Base-by-base conservation (phyloP, 176 grass and related monocot species). In the Rhynchospora tenuis region DNA sequence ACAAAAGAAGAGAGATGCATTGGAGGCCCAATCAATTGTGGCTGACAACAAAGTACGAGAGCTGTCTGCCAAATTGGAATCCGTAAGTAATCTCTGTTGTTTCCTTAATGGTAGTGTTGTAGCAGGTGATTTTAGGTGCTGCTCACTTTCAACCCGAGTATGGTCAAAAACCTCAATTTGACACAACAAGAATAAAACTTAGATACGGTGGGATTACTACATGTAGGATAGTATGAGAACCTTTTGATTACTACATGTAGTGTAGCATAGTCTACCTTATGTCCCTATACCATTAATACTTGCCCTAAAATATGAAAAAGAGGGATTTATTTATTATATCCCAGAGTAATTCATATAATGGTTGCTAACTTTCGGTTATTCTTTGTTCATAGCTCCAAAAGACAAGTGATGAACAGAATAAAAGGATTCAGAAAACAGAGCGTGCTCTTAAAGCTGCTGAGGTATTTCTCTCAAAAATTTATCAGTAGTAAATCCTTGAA, bases 401-500 rank as follows among this genome's bases (percentile, higher is more conserved):
- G 75, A 94, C 82, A 62, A 94, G 86, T 17, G 83, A 87, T 60
- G 84, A 92, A 29, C 94, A 94, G 84, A 94, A 87, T 50, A 80
- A 27, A 74, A 94, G 89, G 82, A 90, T 97, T 24, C n/a, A 90
- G 79, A 97, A 97, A 88, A 94, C 86, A 29, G 85, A 94, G 80
- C 79, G 66, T 60, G 91, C 89, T 81, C 94, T 92, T 92, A 84
- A 90, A 91, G 60, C 78, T 83, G 91, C 91, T 46, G 89, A 97
- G 94, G 91, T 97, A 73, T 94, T 86, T 86, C 13, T 87, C 14
- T 84, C 85, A 5, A 64, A 44, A 48, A 79, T 78, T 64, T 29
- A 26, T 31, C 47, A 50, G 47, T 6, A 9, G 10, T 50, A 50
- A 50, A 11, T 50, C 47, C 10, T 50, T 6, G 47, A 50, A 50